Evolutionary conservation across 1,139 yeast species (phyloP).

Genomic region (Sugiyamaella japonica): DNA sequence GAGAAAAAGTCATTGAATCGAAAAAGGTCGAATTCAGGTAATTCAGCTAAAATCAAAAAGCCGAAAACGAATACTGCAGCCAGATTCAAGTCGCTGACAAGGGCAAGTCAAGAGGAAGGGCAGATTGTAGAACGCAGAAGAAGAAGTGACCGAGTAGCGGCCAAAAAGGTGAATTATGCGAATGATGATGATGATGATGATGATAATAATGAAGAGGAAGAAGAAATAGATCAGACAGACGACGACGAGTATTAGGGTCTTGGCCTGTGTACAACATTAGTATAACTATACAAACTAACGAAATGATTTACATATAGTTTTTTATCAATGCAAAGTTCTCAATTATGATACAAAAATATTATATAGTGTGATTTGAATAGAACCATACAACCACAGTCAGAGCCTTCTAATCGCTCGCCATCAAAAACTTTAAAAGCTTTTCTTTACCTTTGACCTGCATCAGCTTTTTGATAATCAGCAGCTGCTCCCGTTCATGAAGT

Average conservation of each 20-base stretch:
- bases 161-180: slow-evolving; percentile 15
- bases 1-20: not conserved
- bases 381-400: not conserved
- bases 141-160: slow-evolving; percentile 11
- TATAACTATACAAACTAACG: not conserved
- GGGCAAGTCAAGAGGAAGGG: slow-evolving; percentile 10
- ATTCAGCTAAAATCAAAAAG: slow-evolving; percentile 2
- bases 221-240: slow-evolving; percentile 10
- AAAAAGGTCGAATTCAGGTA: not conserved
- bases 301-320: not conserved
- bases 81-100: slow-evolving; percentile 9
- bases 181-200: slow-evolving; percentile 24
- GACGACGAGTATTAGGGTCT: slow-evolving; percentile 20
- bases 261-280: not conserved
- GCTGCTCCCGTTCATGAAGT: slow-evolving; percentile 51
- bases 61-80: not conserved
- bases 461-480: slow-evolving; percentile 58
- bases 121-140: slow-evolving; percentile 2
- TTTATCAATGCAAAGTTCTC: slow-evolving; percentile 9
- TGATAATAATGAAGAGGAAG: slow-evolving; percentile 13
- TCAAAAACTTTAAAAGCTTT: slow-evolving; percentile 54
- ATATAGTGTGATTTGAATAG: not conserved
- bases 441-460: slow-evolving; percentile 71
- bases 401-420: slow-evolving; percentile 3
- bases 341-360: slow-evolving; percentile 13